phyloP scores from a whole-genome alignment of 148 eudicot genomes.

The Mesembryanthemum crystallinum region DNA sequence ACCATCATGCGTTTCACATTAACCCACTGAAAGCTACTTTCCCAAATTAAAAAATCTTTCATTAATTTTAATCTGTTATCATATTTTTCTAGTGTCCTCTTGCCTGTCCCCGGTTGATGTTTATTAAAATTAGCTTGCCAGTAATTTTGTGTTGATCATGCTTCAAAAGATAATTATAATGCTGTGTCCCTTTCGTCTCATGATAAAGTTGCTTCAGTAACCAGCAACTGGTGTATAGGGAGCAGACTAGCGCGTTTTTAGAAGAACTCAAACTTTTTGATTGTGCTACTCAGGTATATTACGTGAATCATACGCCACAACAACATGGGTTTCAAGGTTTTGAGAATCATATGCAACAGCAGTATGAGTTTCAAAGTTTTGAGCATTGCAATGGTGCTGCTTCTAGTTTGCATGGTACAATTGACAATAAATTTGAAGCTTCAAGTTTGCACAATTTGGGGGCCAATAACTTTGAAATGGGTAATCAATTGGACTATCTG shows the following conservation, averaged over 20 bases:
- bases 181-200: not conserved
- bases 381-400: slow-evolving; percentile 23
- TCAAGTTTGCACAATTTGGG: slow-evolving; percentile 26
- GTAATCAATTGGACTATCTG: slow-evolving; percentile 26
- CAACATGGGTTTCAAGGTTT: slow-evolving; percentile 28
- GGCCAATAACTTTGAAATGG: slow-evolving; percentile 22
- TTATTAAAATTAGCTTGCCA: not conserved
- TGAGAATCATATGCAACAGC: slow-evolving; percentile 7
- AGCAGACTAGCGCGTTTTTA: not conserved
- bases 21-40: not conserved
- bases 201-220: not conserved
- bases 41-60: not conserved
- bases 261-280: not conserved
- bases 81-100: not conserved
- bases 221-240: not conserved
- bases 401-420: slow-evolving; percentile 18
- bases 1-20: not conserved
- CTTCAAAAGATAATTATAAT: not conserved
- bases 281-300: slow-evolving; percentile 27
- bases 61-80: not conserved
- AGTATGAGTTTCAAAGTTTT: slow-evolving; percentile 34
- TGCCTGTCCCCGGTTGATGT: not conserved
- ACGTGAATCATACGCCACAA: slow-evolving; percentile 23
- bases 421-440: slow-evolving; percentile 29
- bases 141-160: not conserved